phyloP scores from a whole-genome alignment of 345 rosid genomes.

The Draba incana region DNA sequence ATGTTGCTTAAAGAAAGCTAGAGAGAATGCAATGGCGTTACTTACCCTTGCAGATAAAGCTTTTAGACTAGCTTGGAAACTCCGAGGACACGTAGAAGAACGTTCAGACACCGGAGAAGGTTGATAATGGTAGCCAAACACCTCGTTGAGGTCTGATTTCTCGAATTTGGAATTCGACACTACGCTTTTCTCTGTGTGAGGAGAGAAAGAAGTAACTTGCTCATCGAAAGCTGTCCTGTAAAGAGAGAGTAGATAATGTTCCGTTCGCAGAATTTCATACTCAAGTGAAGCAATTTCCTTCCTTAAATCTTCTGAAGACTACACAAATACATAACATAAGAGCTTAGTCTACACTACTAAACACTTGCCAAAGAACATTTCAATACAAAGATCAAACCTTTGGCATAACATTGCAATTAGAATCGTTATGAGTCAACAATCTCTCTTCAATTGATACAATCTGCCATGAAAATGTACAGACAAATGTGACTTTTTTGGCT shows the following conservation, averaged over 20 bases:
- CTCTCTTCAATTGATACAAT: constrained; percentile 38
- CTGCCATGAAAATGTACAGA: constrained; percentile 29
- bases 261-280: constrained; percentile 67
- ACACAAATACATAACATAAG: constrained; percentile 25
- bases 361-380: background rate
- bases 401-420: constrained; percentile 29
- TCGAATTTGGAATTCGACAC: constrained; percentile 38
- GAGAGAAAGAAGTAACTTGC: constrained; percentile 39
- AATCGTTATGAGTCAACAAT: constrained; percentile 31
- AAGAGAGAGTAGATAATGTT: constrained; percentile 68
- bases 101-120: constrained; percentile 50
- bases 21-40: constrained; percentile 2
- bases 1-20: background rate
- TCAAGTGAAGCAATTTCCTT: constrained; percentile 75
- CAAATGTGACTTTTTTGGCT: constrained; percentile 28
- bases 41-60: constrained; percentile 53
- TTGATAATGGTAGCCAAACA: constrained; percentile 41
- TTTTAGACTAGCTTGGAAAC: constrained; percentile 47
- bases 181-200: constrained; percentile 33
- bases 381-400: constrained; percentile 38
- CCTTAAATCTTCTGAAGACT: constrained; percentile 69
- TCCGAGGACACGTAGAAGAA: constrained; percentile 45
- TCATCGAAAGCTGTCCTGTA: constrained; percentile 75
- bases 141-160: constrained; percentile 34
- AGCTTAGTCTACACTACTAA: background rate